phyloP scores from a whole-genome alignment of 2,329 filamentous ascomycete genomes.

The Venturia pyrina region DNA sequence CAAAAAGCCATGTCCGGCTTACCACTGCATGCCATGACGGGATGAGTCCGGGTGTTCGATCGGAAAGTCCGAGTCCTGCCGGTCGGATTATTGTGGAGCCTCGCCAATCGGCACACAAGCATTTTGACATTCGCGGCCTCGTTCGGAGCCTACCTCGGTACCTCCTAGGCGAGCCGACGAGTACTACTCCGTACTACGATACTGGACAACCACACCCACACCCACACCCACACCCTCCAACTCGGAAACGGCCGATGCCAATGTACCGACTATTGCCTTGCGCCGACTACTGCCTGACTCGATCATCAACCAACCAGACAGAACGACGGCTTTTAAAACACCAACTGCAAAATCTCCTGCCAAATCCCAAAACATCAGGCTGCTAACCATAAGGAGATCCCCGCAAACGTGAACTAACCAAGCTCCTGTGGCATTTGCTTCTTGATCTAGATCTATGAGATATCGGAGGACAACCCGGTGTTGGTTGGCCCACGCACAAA shows the following conservation, averaged over 20 bases:
- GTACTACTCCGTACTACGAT: too few relatives aligned
- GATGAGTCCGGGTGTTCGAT: neutral
- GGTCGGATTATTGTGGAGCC: neutral
- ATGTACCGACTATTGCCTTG: neutral
- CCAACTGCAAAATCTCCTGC: neutral
- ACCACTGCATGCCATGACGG: too few relatives aligned
- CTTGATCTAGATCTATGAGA: neutral
- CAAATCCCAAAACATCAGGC: too few relatives aligned
- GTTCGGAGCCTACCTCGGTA: neutral
- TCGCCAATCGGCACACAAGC: neutral
- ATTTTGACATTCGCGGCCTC: neutral
- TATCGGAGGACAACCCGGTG: neutral
- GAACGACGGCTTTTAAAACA: too few relatives aligned
- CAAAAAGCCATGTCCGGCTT: too few relatives aligned
- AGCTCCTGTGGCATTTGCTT: neutral
- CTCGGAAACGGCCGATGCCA: neutral
- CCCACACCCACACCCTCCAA: too few relatives aligned
- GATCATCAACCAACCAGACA: neutral
- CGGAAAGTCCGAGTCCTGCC: neutral
- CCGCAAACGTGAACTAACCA: neutral
- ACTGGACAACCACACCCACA: too few relatives aligned
- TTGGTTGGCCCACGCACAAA: neutral
- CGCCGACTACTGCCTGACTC: neutral
- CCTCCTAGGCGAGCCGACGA: neutral
- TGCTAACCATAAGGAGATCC: too few relatives aligned